phyloP scores from a whole-genome alignment of 495 filamentous ascomycete species.

The Penicillium crystallinum region DNA sequence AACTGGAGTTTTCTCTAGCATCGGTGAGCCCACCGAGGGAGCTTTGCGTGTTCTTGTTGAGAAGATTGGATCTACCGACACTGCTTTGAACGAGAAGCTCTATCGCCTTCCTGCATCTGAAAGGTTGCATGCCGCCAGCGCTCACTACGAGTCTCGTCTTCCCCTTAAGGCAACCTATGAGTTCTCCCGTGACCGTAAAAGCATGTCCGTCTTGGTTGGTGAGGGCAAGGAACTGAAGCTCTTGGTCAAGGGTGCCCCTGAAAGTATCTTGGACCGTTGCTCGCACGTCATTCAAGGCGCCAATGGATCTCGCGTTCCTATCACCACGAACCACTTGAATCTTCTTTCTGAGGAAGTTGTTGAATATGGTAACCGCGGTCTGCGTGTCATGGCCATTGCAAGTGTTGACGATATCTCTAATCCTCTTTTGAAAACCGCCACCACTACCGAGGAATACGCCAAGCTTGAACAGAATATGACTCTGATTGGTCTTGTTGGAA shows the following conservation, averaged over 20 bases:
- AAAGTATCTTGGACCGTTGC: slow-evolving; percentile 89
- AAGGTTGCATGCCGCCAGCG: slow-evolving; percentile 71
- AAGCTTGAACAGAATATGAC: slow-evolving; percentile 92
- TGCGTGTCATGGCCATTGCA: slow-evolving; percentile 93
- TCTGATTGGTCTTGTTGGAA: slow-evolving; percentile 85
- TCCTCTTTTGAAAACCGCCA: slow-evolving; percentile 65
- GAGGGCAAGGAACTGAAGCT: slow-evolving; percentile 64
- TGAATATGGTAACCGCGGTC: slow-evolving; percentile 84
- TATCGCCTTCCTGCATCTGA: slow-evolving; percentile 45
- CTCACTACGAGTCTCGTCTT: slow-evolving; percentile 73
- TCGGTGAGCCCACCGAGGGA: slow-evolving; percentile 95
- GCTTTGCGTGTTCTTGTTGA: slow-evolving; percentile 87
- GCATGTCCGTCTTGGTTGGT: slow-evolving; percentile 94
- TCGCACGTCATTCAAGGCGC: slow-evolving; percentile 68
- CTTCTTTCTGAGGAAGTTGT: slow-evolving; percentile 72
- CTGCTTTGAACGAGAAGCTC: slow-evolving; percentile 50
- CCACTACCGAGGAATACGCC: slow-evolving; percentile 75
- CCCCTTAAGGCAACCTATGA: slow-evolving; percentile 84
- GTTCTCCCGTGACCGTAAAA: slow-evolving; percentile 97
- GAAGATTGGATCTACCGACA: slow-evolving; percentile 77
- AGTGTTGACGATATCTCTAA: slow-evolving; percentile 69
- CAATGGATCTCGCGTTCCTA: slow-evolving; percentile 65
- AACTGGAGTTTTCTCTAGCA: slow-evolving; percentile 66
- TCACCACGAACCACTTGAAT: slow-evolving; percentile 60
- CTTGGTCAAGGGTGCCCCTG: slow-evolving; percentile 94